Evolutionary conservation across 768 basidiomycete genomes (phyloP).

Genomic region (Mycena galopus): DNA sequence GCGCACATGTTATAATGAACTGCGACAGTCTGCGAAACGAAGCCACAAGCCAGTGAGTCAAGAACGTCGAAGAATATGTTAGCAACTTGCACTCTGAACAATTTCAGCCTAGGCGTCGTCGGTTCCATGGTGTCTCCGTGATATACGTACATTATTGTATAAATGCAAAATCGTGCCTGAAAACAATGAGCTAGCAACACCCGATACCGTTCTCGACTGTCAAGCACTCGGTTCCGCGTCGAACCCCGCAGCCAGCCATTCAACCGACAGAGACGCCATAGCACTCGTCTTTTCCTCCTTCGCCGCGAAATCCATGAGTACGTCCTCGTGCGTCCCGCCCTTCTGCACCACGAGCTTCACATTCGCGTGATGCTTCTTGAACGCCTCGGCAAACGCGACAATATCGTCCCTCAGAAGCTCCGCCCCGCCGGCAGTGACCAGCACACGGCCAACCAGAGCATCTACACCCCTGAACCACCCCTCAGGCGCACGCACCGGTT

Average conservation of each 20-base stretch:
- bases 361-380: constrained; percentile 38
- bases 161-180: too few species aligned
- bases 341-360: constrained; percentile 46
- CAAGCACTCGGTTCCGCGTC: background rate
- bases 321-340: constrained; percentile 53
- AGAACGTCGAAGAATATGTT: too few species aligned
- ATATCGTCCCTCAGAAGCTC: constrained; percentile 53
- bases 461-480: constrained; percentile 51
- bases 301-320: constrained; percentile 46
- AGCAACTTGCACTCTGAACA: too few species aligned
- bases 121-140: too few species aligned
- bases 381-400: constrained; percentile 39
- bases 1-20: too few species aligned
- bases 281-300: constrained; percentile 34
- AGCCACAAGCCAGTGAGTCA: too few species aligned
- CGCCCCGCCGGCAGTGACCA: constrained; percentile 51
- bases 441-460: constrained; percentile 47
- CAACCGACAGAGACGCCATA: constrained; percentile 38
- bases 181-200: too few species aligned
- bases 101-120: too few species aligned
- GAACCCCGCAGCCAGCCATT: constrained; percentile 41
- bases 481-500: constrained; percentile 47
- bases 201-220: too few species aligned
- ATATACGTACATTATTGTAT: too few species aligned
- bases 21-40: too few species aligned